phyloP scores from a whole-genome alignment of 169 alveolate genomes.

The Miamiensis avidus region DNA sequence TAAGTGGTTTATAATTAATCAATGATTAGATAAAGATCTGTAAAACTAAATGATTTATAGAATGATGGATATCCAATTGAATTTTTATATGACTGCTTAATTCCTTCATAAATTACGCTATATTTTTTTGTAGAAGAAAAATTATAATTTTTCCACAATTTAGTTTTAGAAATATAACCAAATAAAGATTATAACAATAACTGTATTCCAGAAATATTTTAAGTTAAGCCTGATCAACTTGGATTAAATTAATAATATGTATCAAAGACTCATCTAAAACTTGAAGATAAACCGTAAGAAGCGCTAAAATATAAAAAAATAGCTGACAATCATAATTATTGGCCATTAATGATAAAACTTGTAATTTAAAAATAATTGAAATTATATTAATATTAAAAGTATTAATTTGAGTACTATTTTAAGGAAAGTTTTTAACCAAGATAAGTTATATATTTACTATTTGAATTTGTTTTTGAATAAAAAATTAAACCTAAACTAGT shows the following conservation, averaged over 20 bases:
- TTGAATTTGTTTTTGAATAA: background rate
- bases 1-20: background rate
- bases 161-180: background rate
- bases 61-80: background rate
- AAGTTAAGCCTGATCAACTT: background rate
- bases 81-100: background rate
- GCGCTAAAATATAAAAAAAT: background rate
- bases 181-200: background rate
- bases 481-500: background rate
- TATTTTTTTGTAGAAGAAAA: background rate
- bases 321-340: background rate
- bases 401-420: too few species aligned
- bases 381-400: too few species aligned
- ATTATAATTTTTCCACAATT: background rate
- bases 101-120: background rate
- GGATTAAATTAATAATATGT: too few species aligned
- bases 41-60: too few species aligned
- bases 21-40: background rate
- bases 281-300: background rate
- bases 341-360: conserved; percentile 12
- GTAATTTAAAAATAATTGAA: background rate
- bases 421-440: background rate
- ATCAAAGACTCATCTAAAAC: background rate
- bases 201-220: background rate
- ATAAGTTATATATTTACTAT: background rate